Base-by-base conservation (phyloP, 23 red algal genomes). In the Agarophyton chilense region DNA sequence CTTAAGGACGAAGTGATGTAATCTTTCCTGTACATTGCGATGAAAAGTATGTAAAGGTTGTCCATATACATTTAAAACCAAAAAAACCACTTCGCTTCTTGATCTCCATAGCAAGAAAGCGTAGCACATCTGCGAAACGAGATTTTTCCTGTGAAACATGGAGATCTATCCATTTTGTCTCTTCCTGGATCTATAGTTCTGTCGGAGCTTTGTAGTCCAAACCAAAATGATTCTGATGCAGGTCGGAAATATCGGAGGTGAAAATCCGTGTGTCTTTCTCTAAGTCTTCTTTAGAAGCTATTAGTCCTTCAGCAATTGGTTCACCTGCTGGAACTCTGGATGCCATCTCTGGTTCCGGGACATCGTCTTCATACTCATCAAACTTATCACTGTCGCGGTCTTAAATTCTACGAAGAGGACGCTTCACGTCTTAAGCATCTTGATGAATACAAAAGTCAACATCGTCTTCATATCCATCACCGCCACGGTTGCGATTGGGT, bases 21-120 rank as follows among this genome's bases (percentile, higher is more conserved):
- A 34, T 96, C 75, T 66, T 86, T 84, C 21, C 94, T 63, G 39
- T 96, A 96, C 72, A 92, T 62, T 13, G 86, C 86, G 47, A 96
- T 93, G 52, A 96, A 96, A 43, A 89, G 94, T 79, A 96, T 93
- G 67, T 96, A 88, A 16, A 96, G 41, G 51, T 88, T 92, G 32
- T 96, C 94, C 35, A 96, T 90, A 49, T 96, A 81, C 43, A 96
- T 86, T 82, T 91, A 96, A 6, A 64, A 86, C 51, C 92, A 64
- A 8, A 92, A 16, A 82, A 78, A 25, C 78, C 83, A 64, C 92
- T 96, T 53, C 71, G 83, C 12, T 67, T 77, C 26, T 65, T 87
- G 39, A 91, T 74, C 28, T 79, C 87, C 31, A 79, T 70, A 29
- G 78, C 36, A 4, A 32, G 52, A 35, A 62, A 83, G 35, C 68